These are phyloP conservation scores for Ogataea nitratoaversa DNA, from an alignment of 805 yeast genomes.

Conservation along the genomic window DNA sequence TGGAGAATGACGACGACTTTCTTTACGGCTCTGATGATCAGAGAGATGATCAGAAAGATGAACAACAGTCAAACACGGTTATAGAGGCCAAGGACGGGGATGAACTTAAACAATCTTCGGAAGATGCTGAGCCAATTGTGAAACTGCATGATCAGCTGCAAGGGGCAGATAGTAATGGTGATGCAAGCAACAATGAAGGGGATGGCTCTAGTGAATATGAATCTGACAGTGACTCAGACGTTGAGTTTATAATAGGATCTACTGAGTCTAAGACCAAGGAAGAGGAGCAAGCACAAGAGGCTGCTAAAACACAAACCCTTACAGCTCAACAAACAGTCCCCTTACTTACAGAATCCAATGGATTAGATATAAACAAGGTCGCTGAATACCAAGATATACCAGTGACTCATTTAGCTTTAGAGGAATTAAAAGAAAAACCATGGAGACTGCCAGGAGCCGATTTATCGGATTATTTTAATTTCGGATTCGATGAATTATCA, in stretches of 20 bases:
- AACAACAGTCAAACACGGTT: conserved; percentile 16
- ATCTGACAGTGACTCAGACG: conserved; percentile 49
- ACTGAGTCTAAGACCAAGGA: conserved; percentile 25
- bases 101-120: conserved; percentile 22
- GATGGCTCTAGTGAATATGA: conserved; percentile 37
- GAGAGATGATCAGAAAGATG: conserved; percentile 33
- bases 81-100: conserved; percentile 21
- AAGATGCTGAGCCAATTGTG: too few relatives aligned
- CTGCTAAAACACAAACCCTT: conserved; percentile 17
- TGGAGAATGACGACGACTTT: conserved; percentile 68
- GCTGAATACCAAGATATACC: conserved; percentile 79
- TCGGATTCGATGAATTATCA: conserved; percentile 92
- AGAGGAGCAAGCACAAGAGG: conserved; percentile 6
- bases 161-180: too few relatives aligned
- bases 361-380: conserved; percentile 65
- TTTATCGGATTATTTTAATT: conserved; percentile 89
- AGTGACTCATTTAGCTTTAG: conserved; percentile 73
- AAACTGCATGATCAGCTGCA: too few relatives aligned
- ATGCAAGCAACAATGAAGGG: too few relatives aligned
- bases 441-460: conserved; percentile 99
- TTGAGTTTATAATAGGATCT: conserved; percentile 75
- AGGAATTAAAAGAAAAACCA: conserved; percentile 86
- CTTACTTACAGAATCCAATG: conserved; percentile 33
- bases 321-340: conserved; percentile 25
- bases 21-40: conserved; percentile 55